phyloP scores from a whole-genome alignment of 306 rosid genomes.

The Vicia faba region DNA sequence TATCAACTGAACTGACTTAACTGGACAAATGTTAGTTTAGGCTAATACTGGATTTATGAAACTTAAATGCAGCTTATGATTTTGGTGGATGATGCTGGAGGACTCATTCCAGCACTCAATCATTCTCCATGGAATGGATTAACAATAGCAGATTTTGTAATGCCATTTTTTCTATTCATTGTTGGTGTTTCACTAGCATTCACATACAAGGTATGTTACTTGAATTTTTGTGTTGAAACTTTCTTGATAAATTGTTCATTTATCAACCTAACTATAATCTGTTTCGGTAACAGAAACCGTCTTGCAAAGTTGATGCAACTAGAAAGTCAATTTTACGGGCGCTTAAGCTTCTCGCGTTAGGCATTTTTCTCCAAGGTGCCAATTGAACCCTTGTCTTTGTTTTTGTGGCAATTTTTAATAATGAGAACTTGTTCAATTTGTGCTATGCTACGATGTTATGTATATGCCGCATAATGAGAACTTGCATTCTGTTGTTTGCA shows the following conservation, averaged over 20 bases:
- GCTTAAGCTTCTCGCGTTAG: conserved; percentile 75
- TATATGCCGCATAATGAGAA: background rate
- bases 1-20: too few relatives aligned
- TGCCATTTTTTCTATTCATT: conserved; percentile 95
- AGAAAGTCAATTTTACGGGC: conserved; percentile 69
- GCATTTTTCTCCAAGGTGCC: conserved; percentile 90
- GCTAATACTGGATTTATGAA: background rate
- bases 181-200: conserved; percentile 92
- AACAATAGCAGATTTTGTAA: conserved; percentile 88
- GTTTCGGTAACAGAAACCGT: conserved; percentile 58
- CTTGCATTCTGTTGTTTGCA: conserved; percentile 32
- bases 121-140: conserved; percentile 99
- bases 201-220: conserved; percentile 74
- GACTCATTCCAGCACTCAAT: conserved; percentile 76
- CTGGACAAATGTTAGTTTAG: too few relatives aligned
- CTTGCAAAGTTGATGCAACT: conserved; percentile 62
- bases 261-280: conserved; percentile 10
- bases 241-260: conserved; percentile 13
- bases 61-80: conserved; percentile 82
- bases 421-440: background rate
- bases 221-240: conserved; percentile 4
- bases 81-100: conserved; percentile 91
- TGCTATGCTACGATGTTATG: background rate
- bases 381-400: conserved; percentile 31
- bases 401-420: background rate